These are phyloP conservation scores for Vanrija humicola DNA, from an alignment of 1,284 basidiomycete genomes.

Conservation along the genomic window DNA sequence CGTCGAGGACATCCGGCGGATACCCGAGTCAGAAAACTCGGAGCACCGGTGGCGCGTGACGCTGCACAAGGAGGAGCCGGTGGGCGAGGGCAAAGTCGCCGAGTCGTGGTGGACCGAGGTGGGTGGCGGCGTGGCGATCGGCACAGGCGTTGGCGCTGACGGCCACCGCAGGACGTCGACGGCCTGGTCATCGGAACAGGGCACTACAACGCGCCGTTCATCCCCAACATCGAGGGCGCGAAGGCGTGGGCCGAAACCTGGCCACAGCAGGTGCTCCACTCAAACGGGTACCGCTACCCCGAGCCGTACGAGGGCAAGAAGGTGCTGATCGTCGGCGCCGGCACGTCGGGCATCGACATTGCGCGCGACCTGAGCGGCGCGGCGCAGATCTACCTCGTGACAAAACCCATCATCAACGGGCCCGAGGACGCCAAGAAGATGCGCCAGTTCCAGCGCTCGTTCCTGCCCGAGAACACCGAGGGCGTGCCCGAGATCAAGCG, in stretches of 20 bases:
- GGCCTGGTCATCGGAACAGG: constrained; percentile 54
- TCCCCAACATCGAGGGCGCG: constrained; percentile 49
- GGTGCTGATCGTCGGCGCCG: constrained; percentile 54
- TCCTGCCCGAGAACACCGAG: constrained; percentile 40
- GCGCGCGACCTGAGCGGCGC: constrained; percentile 38
- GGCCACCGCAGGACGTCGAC: constrained; percentile 50
- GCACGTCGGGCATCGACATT: constrained; percentile 53
- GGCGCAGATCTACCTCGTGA: constrained; percentile 23
- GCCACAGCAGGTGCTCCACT: constrained; percentile 50
- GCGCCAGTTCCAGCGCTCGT: constrained; percentile 29
- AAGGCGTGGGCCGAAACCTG: constrained; percentile 49
- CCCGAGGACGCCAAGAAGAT: constrained; percentile 32
- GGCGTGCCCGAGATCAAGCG: constrained; percentile 43
- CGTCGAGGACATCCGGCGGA: constrained; percentile 50
- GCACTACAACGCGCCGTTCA: constrained; percentile 45
- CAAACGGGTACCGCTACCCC: constrained; percentile 53
- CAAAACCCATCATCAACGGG: constrained; percentile 34
- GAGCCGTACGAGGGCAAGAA: constrained; percentile 49
- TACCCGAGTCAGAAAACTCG: neutral
- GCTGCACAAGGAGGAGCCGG: constrained; percentile 48
- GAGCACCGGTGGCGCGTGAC: constrained; percentile 23
- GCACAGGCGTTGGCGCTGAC: neutral
- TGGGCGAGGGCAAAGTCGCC: constrained; percentile 39
- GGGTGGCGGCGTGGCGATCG: constrained; percentile 6
- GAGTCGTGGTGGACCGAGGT: constrained; percentile 37